Base-by-base conservation (phyloP, 129 eudicot species). In the Solidago caesia region DNA sequence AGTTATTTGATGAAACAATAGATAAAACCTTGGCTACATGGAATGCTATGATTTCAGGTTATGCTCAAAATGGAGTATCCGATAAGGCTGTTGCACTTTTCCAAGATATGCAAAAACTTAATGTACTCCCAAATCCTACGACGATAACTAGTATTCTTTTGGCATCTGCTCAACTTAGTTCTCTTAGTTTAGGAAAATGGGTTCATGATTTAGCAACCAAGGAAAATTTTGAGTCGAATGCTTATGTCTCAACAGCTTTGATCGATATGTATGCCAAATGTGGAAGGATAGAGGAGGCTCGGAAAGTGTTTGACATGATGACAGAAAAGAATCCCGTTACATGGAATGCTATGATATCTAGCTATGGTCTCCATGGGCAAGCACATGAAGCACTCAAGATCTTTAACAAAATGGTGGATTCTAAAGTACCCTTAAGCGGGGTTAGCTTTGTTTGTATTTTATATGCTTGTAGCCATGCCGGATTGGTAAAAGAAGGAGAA, bases 11-110 rank as follows among this genome's bases (percentile, higher is more conserved):
- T 72, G 97, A 91, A 77, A 85, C 90, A 65, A 81, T 87, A 11
- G 82, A 84, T 44, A 95, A 85, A 78, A 83, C 89, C 76, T 71
- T 95, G 64, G 92, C 87, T 14, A 84, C 96, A 64, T 95, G 99
- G 97, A 91, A 95, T 56, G 93, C 99, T 46, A 95, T 95, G 99
- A 91, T 95, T 33, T 95, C 99, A 6, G 99, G 97, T 56, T 89
- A 95, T 73, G 87, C 99, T 26, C 99, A 95, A 69, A 91, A 91
- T 81, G 99, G 99, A 42, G 57, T 83, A 33, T 87, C 96, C 7
- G 89, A 89, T 63, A 82, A 64, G 80, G 99, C 99, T 12, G 81
- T 91, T 44, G 73, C 92, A 14, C 92, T 95, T 8, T 89, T 95
- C 68, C 88, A 77, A 6, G 86, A 95, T 72, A 95, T 95, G 97